phyloP scores from a whole-genome alignment of 257 asterid species.

The Ilex asprella region DNA sequence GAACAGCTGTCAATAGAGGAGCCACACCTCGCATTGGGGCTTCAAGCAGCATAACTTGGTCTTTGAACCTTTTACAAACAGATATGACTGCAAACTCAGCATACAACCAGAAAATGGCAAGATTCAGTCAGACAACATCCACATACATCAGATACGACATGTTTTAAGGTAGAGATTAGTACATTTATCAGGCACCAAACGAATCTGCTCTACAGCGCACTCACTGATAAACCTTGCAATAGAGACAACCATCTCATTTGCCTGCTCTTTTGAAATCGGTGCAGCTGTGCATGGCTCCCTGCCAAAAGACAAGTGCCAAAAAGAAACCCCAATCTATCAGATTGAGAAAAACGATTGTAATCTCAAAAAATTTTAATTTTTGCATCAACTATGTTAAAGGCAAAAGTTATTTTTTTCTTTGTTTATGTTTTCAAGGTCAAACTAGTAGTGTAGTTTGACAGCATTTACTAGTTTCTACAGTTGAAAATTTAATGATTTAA shows the following conservation, averaged over 20 bases:
- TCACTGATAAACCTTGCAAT: constrained; percentile 60
- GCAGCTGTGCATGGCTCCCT: constrained; percentile 69
- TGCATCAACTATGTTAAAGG: too few relatives aligned
- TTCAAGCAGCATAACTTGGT: constrained; percentile 52
- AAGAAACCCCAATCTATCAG: constrained; percentile 6
- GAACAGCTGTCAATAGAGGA: constrained; percentile 66
- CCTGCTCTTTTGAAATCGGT: constrained; percentile 51
- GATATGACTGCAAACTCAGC: constrained; percentile 61
- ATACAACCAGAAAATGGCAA: constrained; percentile 13
- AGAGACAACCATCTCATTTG: constrained; percentile 42
- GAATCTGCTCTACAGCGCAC: constrained; percentile 70
- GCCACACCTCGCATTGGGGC: constrained; percentile 84
- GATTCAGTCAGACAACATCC: constrained; percentile 12
- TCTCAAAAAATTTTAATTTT: not conserved
- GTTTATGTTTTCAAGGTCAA: too few relatives aligned
- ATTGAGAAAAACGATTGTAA: not conserved
- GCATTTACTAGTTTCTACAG: too few relatives aligned
- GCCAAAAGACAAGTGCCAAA: constrained; percentile 16
- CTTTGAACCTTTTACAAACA: constrained; percentile 78
- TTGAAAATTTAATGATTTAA: too few relatives aligned
- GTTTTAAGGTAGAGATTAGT: constrained; percentile 9
- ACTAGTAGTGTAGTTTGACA: too few relatives aligned
- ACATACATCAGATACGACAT: constrained; percentile 9
- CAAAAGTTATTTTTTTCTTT: not conserved
- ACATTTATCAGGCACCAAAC: constrained; percentile 85